Evolutionary conservation across 345 rosid species (phyloP).

Genomic region (Moricandia arvensis): DNA sequence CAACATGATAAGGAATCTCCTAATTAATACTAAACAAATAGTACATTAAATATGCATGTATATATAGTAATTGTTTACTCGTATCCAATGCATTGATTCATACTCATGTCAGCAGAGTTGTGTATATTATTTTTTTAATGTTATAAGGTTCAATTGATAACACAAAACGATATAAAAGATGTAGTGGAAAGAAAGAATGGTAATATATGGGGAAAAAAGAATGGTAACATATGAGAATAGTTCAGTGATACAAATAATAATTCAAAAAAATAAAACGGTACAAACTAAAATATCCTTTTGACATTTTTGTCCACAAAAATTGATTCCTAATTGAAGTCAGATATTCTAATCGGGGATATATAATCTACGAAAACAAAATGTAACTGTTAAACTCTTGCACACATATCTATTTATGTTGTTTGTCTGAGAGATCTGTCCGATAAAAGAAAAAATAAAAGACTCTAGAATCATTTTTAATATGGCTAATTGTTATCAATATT

Average conservation of each 20-base stretch:
- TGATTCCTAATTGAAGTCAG: neutral
- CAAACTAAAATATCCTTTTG: neutral
- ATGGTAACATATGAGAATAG: neutral
- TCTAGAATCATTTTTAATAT: neutral
- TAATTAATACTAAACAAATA: neutral
- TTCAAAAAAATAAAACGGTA: neutral
- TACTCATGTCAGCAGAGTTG: neutral
- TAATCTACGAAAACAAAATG: neutral
- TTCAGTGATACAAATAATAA: neutral
- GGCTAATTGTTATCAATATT: no score
- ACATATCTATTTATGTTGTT: neutral
- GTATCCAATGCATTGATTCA: neutral
- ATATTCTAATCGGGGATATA: neutral
- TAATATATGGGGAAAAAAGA: no score
- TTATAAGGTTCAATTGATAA: neutral
- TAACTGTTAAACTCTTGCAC: no score
- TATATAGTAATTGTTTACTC: neutral
- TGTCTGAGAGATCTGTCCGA: neutral
- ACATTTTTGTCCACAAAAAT: neutral
- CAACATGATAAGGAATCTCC: conserved; percentile 30
- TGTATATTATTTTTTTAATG: neutral
- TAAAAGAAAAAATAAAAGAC: neutral
- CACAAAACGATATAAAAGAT: neutral
- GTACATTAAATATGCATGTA: neutral
- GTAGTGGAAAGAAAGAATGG: neutral